Percentiles rank a stretch among this genome's conserved stretches.
These are phyloP conservation scores for Marvania coccoides DNA, from an alignment of 139 green algal genomes.

Conservation along the genomic window DNA sequence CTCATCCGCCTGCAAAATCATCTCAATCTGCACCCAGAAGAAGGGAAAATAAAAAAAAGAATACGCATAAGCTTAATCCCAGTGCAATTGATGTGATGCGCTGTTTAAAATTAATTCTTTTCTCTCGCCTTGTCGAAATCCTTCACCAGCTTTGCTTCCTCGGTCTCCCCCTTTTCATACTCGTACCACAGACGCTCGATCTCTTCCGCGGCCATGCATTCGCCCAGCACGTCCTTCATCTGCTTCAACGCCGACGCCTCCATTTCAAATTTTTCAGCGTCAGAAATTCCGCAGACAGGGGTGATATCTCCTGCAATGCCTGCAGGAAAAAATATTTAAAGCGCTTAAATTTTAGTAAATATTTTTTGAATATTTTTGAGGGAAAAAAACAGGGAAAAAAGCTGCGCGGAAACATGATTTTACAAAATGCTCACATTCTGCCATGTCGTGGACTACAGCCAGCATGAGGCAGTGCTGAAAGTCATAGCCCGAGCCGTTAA, in stretches of 20 bases:
- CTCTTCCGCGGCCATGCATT: slow-evolving; percentile 39
- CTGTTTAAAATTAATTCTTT: too few species aligned
- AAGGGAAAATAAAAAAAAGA: neutral
- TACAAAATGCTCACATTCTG: slow-evolving; percentile 48
- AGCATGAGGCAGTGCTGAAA: slow-evolving; percentile 74
- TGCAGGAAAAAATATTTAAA: slow-evolving; percentile 11
- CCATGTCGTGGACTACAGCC: slow-evolving; percentile 87
- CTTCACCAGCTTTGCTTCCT: slow-evolving; percentile 85
- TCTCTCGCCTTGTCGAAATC: slow-evolving; percentile 86
- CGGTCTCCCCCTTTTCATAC: slow-evolving; percentile 72
- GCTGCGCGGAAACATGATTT: neutral
- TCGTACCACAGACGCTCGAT: slow-evolving; percentile 78
- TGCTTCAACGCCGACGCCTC: slow-evolving; percentile 66
- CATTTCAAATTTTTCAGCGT: slow-evolving; percentile 69
- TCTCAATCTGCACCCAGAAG: slow-evolving; percentile 49
- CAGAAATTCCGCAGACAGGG: slow-evolving; percentile 53
- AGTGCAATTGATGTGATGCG: too few species aligned
- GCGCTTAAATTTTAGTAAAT: neutral
- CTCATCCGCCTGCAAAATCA: slow-evolving; percentile 78
- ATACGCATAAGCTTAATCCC: too few species aligned
- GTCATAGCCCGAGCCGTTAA: slow-evolving; percentile 24
- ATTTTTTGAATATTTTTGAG: neutral
- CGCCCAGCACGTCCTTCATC: slow-evolving; percentile 67
- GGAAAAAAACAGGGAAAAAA: neutral
- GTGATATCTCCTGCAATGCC: slow-evolving; percentile 93